Evolutionary conservation across 768 basidiomycete species (phyloP), one percentile per base, ranked within the genome.

Genomic region (Lentinula sp.): DNA sequence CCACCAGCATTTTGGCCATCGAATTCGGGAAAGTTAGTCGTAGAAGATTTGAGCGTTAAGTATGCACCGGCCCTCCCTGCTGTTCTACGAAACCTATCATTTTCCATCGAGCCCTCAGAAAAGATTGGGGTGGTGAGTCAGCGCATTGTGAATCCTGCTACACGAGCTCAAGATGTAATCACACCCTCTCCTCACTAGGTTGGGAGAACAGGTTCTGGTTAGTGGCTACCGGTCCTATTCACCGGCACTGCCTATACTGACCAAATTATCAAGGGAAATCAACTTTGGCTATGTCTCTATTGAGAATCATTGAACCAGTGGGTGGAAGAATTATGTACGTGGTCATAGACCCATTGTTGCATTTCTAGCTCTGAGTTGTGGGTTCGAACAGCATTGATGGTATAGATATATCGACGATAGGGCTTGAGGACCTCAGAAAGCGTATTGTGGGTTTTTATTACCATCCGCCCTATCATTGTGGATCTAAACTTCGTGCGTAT

Each of bases 1-100:
- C 85, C 88, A n/a, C 88, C 88, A 1, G 87, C 87, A 1, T 85
- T 84, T 63, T 90, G 87, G 88, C 87, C 88, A 3, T 84, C 83
- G 1, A 82, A 73, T 51, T 76, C 76, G 42, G 86, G 87, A 33
- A 76, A 81, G 37, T 70, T 91, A 16, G 70, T 77, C 0, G 81
- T 90, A 13, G 80, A 89, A 51, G 72, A 85, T 45, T 71, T 91
- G 28, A 78, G 79, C 3, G 79, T 91, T 9, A 76, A 72, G 62
- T 92, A 92, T 72, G 84, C 83, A 9, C 78, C 84, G 1, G 80
- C 83, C 63, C 74, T 90, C 0, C 85, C 85, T 0, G 71, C 82
- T 6, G 88, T 85, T 12, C 71, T 91, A 57, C 80, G 81, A 60
- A 72, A 75, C 3, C 59, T 90, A 18, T 81, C 83, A 3, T 88